These are phyloP conservation scores for Phytophthora multivora DNA, from an alignment of 352 stramenopile species.

Conservation along the genomic window DNA sequence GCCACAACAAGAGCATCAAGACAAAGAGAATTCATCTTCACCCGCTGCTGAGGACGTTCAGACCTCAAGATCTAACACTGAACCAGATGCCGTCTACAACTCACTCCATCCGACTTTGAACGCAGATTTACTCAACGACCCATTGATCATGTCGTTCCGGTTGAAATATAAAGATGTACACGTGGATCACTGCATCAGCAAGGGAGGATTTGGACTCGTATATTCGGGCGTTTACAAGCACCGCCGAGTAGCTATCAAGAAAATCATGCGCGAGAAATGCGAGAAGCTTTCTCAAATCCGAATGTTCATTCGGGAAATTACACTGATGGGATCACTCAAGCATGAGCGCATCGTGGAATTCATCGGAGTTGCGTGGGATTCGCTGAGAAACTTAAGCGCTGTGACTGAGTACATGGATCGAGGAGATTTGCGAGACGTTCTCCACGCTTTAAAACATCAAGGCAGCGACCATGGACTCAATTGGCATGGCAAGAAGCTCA, in stretches of 20 bases:
- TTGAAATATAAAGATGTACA: constrained; percentile 47
- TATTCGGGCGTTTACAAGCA: constrained; percentile 42
- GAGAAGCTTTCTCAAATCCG: constrained; percentile 40
- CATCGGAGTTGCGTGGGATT: constrained; percentile 71
- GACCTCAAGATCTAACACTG: constrained; percentile 19
- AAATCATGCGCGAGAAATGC: constrained; percentile 42
- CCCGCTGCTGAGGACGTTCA: constrained; percentile 19
- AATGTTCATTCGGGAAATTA: constrained; percentile 61
- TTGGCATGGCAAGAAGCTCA: constrained; percentile 58
- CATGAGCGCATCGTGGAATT: constrained; percentile 77
- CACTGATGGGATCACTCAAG: constrained; percentile 60
- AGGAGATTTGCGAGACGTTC: constrained; percentile 66
- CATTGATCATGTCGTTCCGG: constrained; percentile 39
- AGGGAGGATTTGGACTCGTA: constrained; percentile 50
- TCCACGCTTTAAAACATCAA: constrained; percentile 44
- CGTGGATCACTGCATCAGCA: constrained; percentile 45
- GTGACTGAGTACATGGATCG: constrained; percentile 82
- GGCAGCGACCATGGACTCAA: constrained; percentile 37
- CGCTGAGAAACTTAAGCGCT: constrained; percentile 51
- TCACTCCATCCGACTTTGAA: constrained; percentile 44
- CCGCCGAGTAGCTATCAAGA: constrained; percentile 49
- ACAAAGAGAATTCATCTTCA: constrained; percentile 13
- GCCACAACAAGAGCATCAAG: constrained; percentile 12
- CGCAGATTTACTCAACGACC: constrained; percentile 41
- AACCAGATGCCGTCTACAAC: constrained; percentile 47